phyloP scores from a whole-genome alignment of 768 basidiomycete genomes.

The Termitomyces sp. region DNA sequence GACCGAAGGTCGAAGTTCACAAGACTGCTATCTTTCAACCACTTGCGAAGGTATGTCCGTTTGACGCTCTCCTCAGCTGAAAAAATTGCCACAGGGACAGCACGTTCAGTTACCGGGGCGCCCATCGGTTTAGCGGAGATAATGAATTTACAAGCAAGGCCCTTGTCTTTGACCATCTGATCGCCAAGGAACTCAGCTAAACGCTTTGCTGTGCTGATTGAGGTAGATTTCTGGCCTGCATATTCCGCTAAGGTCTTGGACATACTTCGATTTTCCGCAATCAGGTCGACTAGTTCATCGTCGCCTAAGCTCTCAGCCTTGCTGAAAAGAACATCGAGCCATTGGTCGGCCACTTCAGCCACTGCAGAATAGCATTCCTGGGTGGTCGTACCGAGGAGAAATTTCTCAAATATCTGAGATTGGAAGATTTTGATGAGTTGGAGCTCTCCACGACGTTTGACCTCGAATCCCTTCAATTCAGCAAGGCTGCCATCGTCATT shows the following conservation, averaged over 20 bases:
- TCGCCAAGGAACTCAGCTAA: slow-evolving; percentile 96
- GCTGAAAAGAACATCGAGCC: slow-evolving; percentile 93
- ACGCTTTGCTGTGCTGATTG: slow-evolving; percentile 93
- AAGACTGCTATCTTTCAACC: slow-evolving; percentile 92
- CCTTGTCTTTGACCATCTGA: slow-evolving; percentile 99
- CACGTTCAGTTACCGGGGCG: slow-evolving; percentile 95
- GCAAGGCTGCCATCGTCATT: slow-evolving; percentile 97
- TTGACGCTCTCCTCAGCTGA: slow-evolving; percentile 92
- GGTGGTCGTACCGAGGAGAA: slow-evolving; percentile 87
- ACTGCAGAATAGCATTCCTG: slow-evolving; percentile 96
- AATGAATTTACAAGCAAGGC: slow-evolving; percentile 97
- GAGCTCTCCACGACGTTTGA: slow-evolving; percentile 95
- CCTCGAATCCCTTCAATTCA: slow-evolving; percentile 98
- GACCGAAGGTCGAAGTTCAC: slow-evolving; percentile 86
- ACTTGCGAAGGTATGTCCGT: slow-evolving; percentile 86
- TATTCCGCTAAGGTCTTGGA: slow-evolving; percentile 95
- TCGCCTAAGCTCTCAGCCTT: slow-evolving; percentile 82
- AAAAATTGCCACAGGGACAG: slow-evolving; percentile 96
- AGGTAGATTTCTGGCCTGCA: slow-evolving; percentile 94
- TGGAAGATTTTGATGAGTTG: slow-evolving; percentile 99
- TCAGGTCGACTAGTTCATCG: slow-evolving; percentile 94
- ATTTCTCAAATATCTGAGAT: slow-evolving; percentile 96
- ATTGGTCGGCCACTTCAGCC: slow-evolving; percentile 90
- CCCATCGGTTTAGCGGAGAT: slow-evolving; percentile 92
- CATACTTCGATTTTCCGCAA: slow-evolving; percentile 99